Evolutionary conservation across 129 eudicot genomes (phyloP), one percentile per base, ranked within the genome.

Genomic region (Artemisia argyi): DNA sequence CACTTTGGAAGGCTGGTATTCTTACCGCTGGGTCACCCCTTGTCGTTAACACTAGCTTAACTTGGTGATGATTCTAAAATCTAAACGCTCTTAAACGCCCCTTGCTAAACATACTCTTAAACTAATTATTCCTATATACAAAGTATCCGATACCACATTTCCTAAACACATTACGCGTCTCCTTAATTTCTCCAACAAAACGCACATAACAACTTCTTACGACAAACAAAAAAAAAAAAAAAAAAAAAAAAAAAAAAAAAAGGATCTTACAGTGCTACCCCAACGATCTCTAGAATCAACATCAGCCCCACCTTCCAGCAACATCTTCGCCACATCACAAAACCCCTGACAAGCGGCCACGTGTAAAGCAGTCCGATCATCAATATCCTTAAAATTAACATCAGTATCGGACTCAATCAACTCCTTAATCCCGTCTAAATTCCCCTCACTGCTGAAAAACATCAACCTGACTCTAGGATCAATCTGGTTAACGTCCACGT

Each of bases 341-440:
- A 50, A 78, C 20, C 99, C 99, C 74, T 94, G 97, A 76, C 99
- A 94, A 7, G 99, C 91, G 0, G 99, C 95, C 11, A 94, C 88
- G 58, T 94, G 99, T 59, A 94, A 81, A 22, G 99, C 96, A 18
- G 99, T 94, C 46, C 99, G 82, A 65, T 76, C 13, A 86, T 94
- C 99, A 49, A 88, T 88, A 78, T 94, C 99, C 62, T 89, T 57
- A 44, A 78, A 94, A 81, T 94, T 88, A 12, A 90, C 99, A 71
- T 90, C 91, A 3, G 84, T 80, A 19, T 87, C 89, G 22, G 84
- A 81, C 9, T 50, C 84, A 72, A 94, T 35, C 3, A 94, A 85
- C 66, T 88, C 97, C 78, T 76, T 71, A 22, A 94, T 86, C 61
- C 96, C 97, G 10, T 94, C 97, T 64, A 94, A 58, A 65, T 94